Conservation (phyloP, 768 basidiomycete genomes). For the Hygrocybe coccinea region DNA sequence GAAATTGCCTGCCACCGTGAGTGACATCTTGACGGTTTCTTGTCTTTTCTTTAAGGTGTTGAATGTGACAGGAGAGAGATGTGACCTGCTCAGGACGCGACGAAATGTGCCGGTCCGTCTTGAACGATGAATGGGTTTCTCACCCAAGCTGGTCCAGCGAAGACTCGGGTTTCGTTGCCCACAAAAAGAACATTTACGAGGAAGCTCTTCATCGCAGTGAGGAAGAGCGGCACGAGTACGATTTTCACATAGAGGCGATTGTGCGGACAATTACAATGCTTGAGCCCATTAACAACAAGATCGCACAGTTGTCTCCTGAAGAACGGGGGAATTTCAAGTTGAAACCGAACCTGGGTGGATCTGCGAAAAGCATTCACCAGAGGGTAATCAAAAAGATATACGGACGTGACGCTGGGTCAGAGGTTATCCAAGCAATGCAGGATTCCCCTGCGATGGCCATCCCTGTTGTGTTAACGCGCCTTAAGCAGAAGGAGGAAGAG, state of each 20-base stretch:
- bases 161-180: constrained; percentile 83
- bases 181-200: constrained; percentile 94
- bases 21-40: constrained; percentile 28
- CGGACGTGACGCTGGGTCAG: constrained; percentile 76
- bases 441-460: constrained; percentile 86
- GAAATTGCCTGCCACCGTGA: constrained; percentile 69
- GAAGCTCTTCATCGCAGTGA: constrained; percentile 95
- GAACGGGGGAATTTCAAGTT: constrained; percentile 80
- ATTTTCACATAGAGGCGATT: constrained; percentile 97
- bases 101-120: constrained; percentile 91
- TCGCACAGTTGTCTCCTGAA: constrained; percentile 69
- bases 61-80: constrained; percentile 62
- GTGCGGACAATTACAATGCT: constrained; percentile 84
- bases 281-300: constrained; percentile 87
- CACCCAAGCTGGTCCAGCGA: constrained; percentile 95
- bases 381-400: constrained; percentile 97
- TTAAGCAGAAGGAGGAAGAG: constrained; percentile 97
- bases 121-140: constrained; percentile 98
- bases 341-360: constrained; percentile 83
- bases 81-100: constrained; percentile 93
- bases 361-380: constrained; percentile 85
- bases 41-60: neutral
- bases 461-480: constrained; percentile 79
- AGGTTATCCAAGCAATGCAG: constrained; percentile 84
- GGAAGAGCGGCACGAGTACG: constrained; percentile 98